Evolutionary conservation across 2,329 filamentous ascomycete species (phyloP), one percentile per base, ranked within the genome.

Genomic region (Microascus cirrosus): DNA sequence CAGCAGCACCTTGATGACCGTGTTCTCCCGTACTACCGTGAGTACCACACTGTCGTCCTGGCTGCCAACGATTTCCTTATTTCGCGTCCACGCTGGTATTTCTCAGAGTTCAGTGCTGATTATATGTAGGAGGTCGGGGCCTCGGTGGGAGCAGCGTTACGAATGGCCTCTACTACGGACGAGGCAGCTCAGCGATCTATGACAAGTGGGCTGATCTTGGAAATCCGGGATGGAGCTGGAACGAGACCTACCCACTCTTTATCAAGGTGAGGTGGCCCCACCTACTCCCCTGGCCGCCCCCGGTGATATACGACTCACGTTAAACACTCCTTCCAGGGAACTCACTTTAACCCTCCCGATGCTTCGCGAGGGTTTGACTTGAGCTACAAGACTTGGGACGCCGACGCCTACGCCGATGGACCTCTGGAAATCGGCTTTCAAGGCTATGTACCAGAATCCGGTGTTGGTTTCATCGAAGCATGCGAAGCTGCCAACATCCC

Each of bases 81-180:
- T n/a, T n/a, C n/a, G n/a, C n/a, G n/a, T n/a, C n/a, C n/a, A n/a
- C n/a, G n/a, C n/a, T n/a, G n/a, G n/a, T n/a, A n/a, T 36, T 34
- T 22, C 35, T 12, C 8, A 3, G 20, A 35, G 53, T 28, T 11
- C 39, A 36, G 39, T 36, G 10, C 3, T 42, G 35, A 2, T 34
- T 54, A 15, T 18, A 32, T 35, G n/a, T 34, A 60, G 59, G 56
- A 39, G 66, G 67, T 15, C 61, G 62, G 22, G 64, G 64, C n/a
- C 59, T 70, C 3, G 69, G 69, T n/a, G 67, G 68, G 34, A 66
- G 66, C 51, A 69, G 67, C 18, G 62, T 65, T 4, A 65, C 65
- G 25, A 70, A 69, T 53, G 68, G 68, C 18, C 65, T 70, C 57
- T 66, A 65, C 59, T 69, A 68, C 59, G 67, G 67, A 45, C 61